Evolutionary conservation across 148 eudicot genomes (phyloP).

Genomic region (Rhododendron simsii): DNA sequence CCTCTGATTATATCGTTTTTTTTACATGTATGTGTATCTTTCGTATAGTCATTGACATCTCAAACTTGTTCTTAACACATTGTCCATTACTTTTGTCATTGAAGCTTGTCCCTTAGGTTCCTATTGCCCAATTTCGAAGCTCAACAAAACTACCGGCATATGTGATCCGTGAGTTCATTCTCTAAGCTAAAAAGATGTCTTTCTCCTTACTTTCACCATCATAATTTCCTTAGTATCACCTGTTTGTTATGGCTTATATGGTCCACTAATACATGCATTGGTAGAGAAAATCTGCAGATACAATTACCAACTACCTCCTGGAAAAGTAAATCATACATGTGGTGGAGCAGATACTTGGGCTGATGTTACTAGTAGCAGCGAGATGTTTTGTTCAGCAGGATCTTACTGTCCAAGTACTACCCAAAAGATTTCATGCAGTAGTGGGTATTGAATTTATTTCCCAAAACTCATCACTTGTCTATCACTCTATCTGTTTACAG

Average conservation of each 20-base stretch:
- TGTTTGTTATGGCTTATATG: conserved; percentile 16
- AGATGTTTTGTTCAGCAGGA: conserved; percentile 83
- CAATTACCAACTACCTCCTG: conserved; percentile 77
- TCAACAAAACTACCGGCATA: conserved; percentile 64
- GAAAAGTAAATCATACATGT: conserved; percentile 67
- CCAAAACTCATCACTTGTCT: conserved; percentile 8
- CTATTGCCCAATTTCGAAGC: conserved; percentile 72
- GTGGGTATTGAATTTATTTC: conserved; percentile 52
- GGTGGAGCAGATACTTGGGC: conserved; percentile 96
- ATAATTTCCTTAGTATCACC: not conserved
- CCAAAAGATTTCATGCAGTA: conserved; percentile 42
- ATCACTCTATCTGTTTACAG: not conserved
- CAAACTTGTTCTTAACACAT: conserved; percentile 7
- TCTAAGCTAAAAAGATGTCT: not conserved
- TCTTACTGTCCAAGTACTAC: conserved; percentile 77
- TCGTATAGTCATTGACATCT: not conserved
- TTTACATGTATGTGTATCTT: not conserved
- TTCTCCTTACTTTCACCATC: not conserved
- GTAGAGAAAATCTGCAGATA: conserved; percentile 53
- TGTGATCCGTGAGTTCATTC: conserved; percentile 88
- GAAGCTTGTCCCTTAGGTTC: conserved; percentile 94
- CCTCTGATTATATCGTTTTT: not conserved
- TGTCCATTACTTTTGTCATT: conserved; percentile 16
- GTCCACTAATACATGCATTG: conserved; percentile 18
- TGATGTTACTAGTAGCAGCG: conserved; percentile 44